A percentile compares a stretch with the other conserved stretches of the same genome.
Evolutionary conservation across 768 basidiomycete species (phyloP).

Genomic region (Psilocybe cyanescens): DNA sequence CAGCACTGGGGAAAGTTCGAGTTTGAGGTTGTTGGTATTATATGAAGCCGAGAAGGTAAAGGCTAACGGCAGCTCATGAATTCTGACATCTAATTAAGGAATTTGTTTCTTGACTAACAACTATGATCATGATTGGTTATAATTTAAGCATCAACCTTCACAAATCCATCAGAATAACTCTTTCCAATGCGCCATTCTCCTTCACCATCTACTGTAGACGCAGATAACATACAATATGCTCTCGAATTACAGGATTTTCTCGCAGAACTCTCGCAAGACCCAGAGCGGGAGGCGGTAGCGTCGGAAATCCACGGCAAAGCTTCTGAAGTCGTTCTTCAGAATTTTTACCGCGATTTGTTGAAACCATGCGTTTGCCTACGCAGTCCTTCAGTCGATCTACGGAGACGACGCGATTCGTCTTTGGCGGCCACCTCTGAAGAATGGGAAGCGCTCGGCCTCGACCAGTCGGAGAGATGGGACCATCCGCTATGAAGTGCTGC

Average conservation of each 20-base stretch:
- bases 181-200: conserved; percentile 27
- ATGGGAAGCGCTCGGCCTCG: conserved; percentile 19
- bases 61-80: not conserved
- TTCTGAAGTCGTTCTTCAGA: not conserved
- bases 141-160: conserved; percentile 9
- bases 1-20: no score
- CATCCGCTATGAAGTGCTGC: conserved; percentile 65
- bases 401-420: conserved; percentile 65
- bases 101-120: conserved; percentile 7
- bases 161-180: conserved; percentile 25
- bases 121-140: conserved; percentile 6
- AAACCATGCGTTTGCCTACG: not conserved
- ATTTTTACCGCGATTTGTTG: conserved; percentile 1
- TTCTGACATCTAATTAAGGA: not conserved
- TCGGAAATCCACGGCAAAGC: conserved; percentile 50
- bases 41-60: not conserved
- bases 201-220: conserved; percentile 25
- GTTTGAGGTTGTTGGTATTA: no score
- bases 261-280: conserved; percentile 35
- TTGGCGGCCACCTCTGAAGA: conserved; percentile 48
- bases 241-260: conserved; percentile 39
- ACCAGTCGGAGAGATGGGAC: conserved; percentile 31
- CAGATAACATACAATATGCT: conserved; percentile 23
- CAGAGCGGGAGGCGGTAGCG: conserved; percentile 43
- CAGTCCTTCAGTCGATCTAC: conserved; percentile 85